phyloP scores from a whole-genome alignment of 257 asterid genomes.

The Anisodus acutangulus region DNA sequence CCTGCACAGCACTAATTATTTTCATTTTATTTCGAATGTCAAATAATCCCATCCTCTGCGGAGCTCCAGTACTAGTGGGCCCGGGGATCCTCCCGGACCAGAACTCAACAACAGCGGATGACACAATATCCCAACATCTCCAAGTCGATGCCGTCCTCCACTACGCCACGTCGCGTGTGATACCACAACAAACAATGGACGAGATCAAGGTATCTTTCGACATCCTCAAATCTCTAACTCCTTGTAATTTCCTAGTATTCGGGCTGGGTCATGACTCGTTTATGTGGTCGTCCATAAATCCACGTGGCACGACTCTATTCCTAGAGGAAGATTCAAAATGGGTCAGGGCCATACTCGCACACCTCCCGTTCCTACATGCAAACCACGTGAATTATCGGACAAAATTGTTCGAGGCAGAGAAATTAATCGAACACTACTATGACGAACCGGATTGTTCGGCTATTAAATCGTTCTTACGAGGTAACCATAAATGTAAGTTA shows the following conservation, averaged over 20 bases:
- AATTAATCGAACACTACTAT: conserved; percentile 45
- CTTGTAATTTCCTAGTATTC: conserved; percentile 76
- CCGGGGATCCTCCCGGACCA: neutral
- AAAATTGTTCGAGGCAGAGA: conserved; percentile 61
- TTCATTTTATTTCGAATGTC: neutral
- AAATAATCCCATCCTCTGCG: neutral
- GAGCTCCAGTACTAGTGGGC: neutral
- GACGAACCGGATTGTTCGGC: conserved; percentile 64
- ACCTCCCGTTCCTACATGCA: conserved; percentile 60
- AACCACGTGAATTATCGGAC: conserved; percentile 67
- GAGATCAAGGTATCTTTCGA: conserved; percentile 54
- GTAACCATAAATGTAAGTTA: conserved; percentile 66
- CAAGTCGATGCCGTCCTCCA: conserved; percentile 55
- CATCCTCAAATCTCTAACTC: conserved; percentile 46
- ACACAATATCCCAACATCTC: conserved; percentile 14
- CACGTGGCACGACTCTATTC: conserved; percentile 75
- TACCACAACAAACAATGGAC: conserved; percentile 56
- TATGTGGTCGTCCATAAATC: conserved; percentile 81
- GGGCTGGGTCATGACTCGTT: conserved; percentile 86
- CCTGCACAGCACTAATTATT: neutral
- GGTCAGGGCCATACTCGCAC: conserved; percentile 59
- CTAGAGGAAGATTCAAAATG: conserved; percentile 84
- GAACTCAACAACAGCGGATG: neutral
- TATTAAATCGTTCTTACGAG: conserved; percentile 56
- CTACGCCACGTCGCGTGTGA: conserved; percentile 61